phyloP scores from a whole-genome alignment of 2,329 filamentous ascomycete genomes.

The Madurella mycetomatis region DNA sequence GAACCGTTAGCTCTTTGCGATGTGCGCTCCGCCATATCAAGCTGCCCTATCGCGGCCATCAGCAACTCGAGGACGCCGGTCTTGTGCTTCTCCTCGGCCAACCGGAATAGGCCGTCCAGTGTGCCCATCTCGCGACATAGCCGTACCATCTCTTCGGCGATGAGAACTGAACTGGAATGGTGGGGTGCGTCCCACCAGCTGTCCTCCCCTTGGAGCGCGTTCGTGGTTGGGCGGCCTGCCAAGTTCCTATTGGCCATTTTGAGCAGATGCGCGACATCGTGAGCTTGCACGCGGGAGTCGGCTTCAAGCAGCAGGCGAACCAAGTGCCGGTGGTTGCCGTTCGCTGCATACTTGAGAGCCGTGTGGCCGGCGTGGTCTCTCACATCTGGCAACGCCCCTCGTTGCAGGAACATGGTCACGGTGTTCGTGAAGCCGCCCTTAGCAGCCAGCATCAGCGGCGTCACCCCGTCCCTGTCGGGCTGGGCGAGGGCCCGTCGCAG shows the following conservation, averaged over 20 bases:
- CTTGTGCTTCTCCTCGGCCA: conserved; percentile 7
- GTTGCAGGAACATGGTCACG: conserved; percentile 7
- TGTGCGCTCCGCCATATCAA: not conserved
- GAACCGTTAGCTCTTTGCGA: not conserved
- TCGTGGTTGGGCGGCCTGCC: not conserved
- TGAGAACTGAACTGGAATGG: not conserved
- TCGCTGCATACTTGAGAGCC: conserved; percentile 16
- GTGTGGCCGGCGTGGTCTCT: conserved; percentile 12
- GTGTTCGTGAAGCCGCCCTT: conserved; percentile 12
- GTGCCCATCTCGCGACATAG: conserved; percentile 11
- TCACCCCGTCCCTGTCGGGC: conserved; percentile 14
- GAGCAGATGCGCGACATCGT: conserved; percentile 12
- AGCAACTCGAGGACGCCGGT: conserved; percentile 3
- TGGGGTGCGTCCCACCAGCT: not conserved
- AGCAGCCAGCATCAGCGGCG: conserved; percentile 20
- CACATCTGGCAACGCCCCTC: conserved; percentile 7
- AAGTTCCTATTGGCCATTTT: conserved; percentile 17
- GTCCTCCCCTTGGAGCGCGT: not conserved
- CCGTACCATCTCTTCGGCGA: conserved; percentile 15
- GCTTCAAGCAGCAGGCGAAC: conserved; percentile 13
- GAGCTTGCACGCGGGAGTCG: conserved; percentile 4
- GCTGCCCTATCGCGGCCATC: not conserved
- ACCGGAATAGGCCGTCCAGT: conserved; percentile 5
- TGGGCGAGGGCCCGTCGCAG: not conserved
- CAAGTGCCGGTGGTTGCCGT: not conserved